Conservation (phyloP, 345 rosid species). For the Eutrema yunnanense region DNA sequence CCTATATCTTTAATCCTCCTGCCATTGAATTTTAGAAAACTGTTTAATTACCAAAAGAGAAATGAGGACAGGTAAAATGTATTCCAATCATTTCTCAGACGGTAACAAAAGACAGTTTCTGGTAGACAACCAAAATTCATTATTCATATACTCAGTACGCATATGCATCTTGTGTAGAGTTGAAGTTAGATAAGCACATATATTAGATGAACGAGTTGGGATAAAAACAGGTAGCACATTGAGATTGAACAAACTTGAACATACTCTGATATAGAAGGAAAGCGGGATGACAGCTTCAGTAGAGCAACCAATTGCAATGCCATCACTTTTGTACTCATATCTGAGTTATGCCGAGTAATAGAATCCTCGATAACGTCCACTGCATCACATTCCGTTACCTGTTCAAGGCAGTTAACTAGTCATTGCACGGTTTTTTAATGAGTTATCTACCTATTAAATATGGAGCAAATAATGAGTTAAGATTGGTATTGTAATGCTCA, state of each 20-base stretch:
- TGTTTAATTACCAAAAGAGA: not conserved
- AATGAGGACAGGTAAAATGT: not conserved
- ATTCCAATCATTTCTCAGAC: not conserved
- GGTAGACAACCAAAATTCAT: slow-evolving; percentile 3
- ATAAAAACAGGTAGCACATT: not conserved
- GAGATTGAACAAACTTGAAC: slow-evolving; percentile 22
- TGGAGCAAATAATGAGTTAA: not conserved
- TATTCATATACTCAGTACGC: not conserved
- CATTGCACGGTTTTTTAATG: not conserved
- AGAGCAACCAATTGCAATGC: slow-evolving; percentile 66
- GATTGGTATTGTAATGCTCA: slow-evolving; percentile 35
- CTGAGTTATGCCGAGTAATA: slow-evolving; percentile 57
- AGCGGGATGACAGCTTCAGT: slow-evolving; percentile 92
- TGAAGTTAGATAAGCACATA: not conserved
- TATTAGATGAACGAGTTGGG: slow-evolving; percentile 7
- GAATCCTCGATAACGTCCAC: slow-evolving; percentile 78
- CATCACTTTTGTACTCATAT: slow-evolving; percentile 86
- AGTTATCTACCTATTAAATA: slow-evolving; percentile 1
- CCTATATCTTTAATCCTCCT: slow-evolving; percentile 86
- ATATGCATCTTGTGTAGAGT: not conserved
- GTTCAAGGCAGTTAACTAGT: slow-evolving; percentile 30
- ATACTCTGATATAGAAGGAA: slow-evolving; percentile 90
- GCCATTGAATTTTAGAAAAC: slow-evolving; percentile 19
- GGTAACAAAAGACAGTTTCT: not conserved
- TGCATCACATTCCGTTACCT: slow-evolving; percentile 92